Percentiles rank a stretch among this genome's conserved stretches.
phyloP scores from a whole-genome alignment of 441 rosid genomes.

The Theobroma grandiflorum region DNA sequence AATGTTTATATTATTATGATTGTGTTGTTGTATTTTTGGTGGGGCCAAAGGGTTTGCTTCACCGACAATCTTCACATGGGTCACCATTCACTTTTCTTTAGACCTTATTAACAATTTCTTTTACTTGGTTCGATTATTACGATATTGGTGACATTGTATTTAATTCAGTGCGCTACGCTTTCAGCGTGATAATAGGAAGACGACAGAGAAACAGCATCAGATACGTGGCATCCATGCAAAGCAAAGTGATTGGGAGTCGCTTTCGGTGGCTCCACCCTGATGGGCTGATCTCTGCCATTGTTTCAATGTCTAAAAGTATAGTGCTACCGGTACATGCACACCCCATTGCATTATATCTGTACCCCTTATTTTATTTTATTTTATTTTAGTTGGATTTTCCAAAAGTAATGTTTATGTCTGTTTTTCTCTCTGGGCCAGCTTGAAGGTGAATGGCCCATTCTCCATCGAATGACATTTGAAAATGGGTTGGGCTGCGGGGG shows the following conservation, averaged over 20 bases:
- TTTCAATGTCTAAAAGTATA: not conserved
- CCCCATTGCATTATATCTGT: not conserved
- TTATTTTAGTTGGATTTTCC: not conserved
- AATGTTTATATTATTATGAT: not conserved
- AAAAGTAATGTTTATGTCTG: not conserved
- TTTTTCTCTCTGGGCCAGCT: not conserved
- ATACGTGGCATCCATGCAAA: slow-evolving; percentile 26
- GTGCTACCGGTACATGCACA: not conserved
- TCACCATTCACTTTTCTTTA: slow-evolving; percentile 5
- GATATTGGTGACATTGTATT: not conserved
- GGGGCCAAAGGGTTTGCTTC: not conserved
- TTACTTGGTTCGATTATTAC: too few relatives aligned
- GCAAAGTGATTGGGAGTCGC: slow-evolving; percentile 13
- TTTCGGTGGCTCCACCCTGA: slow-evolving; percentile 31
- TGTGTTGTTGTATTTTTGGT: not conserved
- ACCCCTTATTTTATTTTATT: not conserved
- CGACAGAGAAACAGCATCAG: not conserved
- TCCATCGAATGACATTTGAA: not conserved
- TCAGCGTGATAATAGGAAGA: not conserved
- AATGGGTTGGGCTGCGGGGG: too few relatives aligned
- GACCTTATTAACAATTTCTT: not conserved
- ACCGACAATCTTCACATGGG: slow-evolving; percentile 45
- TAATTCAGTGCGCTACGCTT: not conserved
- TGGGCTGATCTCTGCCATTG: slow-evolving; percentile 22
- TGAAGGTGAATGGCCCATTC: not conserved